phyloP scores from a whole-genome alignment of 176 grass and related monocot species.

The Hsuehochloa calcarea region DNA sequence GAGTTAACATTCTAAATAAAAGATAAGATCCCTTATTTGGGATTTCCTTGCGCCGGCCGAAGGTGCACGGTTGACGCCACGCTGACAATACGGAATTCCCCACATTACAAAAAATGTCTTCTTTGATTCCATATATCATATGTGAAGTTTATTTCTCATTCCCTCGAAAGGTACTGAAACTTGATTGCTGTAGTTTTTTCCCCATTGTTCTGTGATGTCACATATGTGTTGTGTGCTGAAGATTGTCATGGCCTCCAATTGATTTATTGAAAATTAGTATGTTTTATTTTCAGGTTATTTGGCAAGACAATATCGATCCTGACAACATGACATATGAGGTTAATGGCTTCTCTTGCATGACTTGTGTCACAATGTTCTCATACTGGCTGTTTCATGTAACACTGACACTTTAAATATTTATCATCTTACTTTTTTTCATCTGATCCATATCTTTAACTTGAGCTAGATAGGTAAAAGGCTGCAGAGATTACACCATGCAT shows the following conservation, averaged over 20 bases:
- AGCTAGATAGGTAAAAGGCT: neutral
- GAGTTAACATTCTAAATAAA: too few species aligned
- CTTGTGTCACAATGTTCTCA: neutral
- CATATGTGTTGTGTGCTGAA: neutral
- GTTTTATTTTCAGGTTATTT: slow-evolving; percentile 62
- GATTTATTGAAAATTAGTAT: slow-evolving; percentile 13
- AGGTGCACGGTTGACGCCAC: too few species aligned
- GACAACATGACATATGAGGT: slow-evolving; percentile 99
- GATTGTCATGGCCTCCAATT: slow-evolving; percentile 1
- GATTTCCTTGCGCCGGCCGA: too few species aligned
- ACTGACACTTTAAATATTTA: slow-evolving; percentile 1
- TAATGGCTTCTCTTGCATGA: slow-evolving; percentile 30
- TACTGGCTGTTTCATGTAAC: slow-evolving; percentile 14
- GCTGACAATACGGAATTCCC: too few species aligned
- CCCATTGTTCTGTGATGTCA: neutral
- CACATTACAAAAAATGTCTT: neutral
- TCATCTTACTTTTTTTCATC: neutral
- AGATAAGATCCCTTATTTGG: too few species aligned
- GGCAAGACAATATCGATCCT: slow-evolving; percentile 93
- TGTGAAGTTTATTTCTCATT: neutral
- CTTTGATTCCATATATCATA: neutral
- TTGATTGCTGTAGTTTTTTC: neutral
- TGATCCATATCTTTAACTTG: neutral
- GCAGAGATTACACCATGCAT: neutral
- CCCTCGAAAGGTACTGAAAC: neutral